Base-by-base conservation (phyloP, 2,329 filamentous ascomycete species). In the Xylaria sp. region DNA sequence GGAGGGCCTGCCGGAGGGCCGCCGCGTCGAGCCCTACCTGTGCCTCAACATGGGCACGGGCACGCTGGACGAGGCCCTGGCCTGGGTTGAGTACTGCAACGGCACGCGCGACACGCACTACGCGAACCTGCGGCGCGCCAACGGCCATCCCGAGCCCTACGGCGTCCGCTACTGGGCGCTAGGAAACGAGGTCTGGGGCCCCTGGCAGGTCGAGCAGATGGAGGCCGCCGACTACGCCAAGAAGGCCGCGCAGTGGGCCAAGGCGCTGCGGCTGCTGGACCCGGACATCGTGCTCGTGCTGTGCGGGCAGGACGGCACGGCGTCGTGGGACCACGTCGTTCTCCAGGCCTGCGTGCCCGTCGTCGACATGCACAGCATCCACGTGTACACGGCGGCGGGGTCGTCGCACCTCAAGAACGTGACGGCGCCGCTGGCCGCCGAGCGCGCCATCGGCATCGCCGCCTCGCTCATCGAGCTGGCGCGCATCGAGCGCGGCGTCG, bases 61-160 rank as follows among this genome's bases (percentile, higher is more conserved):
- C 68, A 89, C 83, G 44, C 79, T 81, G 4, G 78, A 82, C 66
- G 81, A 83, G 78, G 86, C 83, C 1, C 83, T 95, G 36, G 91
- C 85, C 11, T 96, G 92, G 92, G 83, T 96, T 22, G 92, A 96
- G 76, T 96, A 96, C 82, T 96, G 93, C 83, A 96, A 96, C 80
- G 89, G 89, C 2, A 87, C 85, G n/a, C 83, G 85, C 62, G 86
- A 94, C 78, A 94, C 91, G 10, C 86, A 95, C 82, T 96, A 93
- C 77, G 92, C 92, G 69, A 94, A 95, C 76, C 83, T 94, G 56
- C 88, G 93, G 36, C 86, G 92, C 13, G 85, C 90, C 73, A 90
- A 96, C 79, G 92, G 92, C 11, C 89, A 87, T 36, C 84, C 90
- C 63, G 87, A 93, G 79, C 93, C 92, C 4, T 95, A 95, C 80